Evolutionary conservation across 2,329 filamentous ascomycete species (phyloP), one percentile per base, ranked within the genome.

Genomic region (Pezicula neosporulosa): DNA sequence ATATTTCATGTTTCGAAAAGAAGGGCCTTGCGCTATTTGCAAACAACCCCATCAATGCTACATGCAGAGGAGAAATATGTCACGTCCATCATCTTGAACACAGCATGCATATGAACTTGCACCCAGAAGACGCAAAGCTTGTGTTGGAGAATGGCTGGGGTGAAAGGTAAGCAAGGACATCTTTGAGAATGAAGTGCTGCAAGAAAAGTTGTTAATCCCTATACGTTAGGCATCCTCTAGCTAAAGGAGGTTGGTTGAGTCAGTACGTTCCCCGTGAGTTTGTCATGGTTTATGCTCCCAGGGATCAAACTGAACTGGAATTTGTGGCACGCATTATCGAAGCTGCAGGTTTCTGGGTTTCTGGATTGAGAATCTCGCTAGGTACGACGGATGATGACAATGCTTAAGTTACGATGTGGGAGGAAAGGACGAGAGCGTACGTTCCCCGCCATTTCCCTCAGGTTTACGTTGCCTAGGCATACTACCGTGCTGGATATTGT

Each of bases 221-320:
- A 41, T 16, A 16, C 10, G 28, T 27, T 30, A 44, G 81, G 30
- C 83, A 85, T 57, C 83, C 81, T 1, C 69, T 91, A 49, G 85
- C 88, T 7, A 80, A 82, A 61, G 85, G 82, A 49, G 81, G 82
- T 41, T 84, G 81, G 74, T 78, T 85, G 56, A 75, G 76, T 55
- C 78, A 82, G 63, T 87, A 87, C 47, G 83, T 94, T 50, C 88
- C 89, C 0, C 72, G 77, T 3, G 85, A 87, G 39, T 95, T 95
- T 67, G 75, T 90, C 51, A 85, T 95, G 82, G 76, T 95, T 4
- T 96, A 96, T 70, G 88, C 90, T 16, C 90, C 90, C 2, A 73
- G 87, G 62, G 77, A 84, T 56, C 77, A 83, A 52, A 75, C 78
- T 24, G 89, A 96, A 66, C 68, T 94, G 24, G 76, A 80, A 48